Conservation (phyloP, 805 yeast genomes). For the Schizosaccharomyces pombe region DNA sequence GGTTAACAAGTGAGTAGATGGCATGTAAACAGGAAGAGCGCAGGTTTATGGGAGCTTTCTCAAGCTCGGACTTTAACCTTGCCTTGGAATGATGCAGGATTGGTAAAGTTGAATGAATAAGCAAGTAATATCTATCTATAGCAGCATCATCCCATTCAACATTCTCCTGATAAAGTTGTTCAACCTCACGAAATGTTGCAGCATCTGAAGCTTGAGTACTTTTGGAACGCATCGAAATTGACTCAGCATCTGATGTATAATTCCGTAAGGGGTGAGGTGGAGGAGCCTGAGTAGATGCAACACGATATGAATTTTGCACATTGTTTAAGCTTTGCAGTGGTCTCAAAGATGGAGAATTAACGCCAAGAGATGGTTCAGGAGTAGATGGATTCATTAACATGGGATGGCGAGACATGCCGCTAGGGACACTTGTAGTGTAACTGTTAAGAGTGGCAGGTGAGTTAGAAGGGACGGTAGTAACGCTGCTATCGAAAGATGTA, state of each 20-base stretch:
- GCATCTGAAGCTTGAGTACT: not conserved
- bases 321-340: no score
- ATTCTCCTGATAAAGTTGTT: not conserved
- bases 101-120: slow-evolving; percentile 19
- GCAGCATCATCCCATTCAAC: slow-evolving; percentile 12
- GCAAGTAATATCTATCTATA: slow-evolving; percentile 17
- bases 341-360: no score
- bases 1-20: slow-evolving; percentile 7
- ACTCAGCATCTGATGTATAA: not conserved
- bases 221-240: not conserved
- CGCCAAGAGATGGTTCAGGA: no score
- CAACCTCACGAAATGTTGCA: not conserved
- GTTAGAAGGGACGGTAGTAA: no score
- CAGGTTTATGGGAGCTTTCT: slow-evolving; percentile 11
- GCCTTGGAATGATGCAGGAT: slow-evolving; percentile 17
- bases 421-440: no score
- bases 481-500: not conserved
- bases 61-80: slow-evolving; percentile 14
- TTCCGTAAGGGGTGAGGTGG: no score
- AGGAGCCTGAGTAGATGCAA: no score
- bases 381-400: no score
- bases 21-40: slow-evolving; percentile 13
- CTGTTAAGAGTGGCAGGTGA: no score
- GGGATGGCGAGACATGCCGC: no score
- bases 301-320: no score